Base-by-base conservation (phyloP, 805 yeast genomes). In the Ogataea trehalophila region DNA sequence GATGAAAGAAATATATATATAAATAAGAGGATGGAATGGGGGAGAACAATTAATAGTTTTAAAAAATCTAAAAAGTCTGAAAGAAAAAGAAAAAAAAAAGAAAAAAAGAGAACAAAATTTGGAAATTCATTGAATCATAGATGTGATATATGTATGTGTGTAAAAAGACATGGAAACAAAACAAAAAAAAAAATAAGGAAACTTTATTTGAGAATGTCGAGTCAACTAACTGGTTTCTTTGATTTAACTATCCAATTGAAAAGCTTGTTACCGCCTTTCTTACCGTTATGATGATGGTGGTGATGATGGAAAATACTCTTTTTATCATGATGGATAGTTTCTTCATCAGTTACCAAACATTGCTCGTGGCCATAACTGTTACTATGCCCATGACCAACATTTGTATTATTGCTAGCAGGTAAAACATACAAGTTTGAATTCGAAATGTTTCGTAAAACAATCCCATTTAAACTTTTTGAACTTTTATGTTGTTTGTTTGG, bases 171-270 rank as follows among this genome's bases (percentile, higher is more conserved):
- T 11, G 31, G 9, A 26, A 9, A 26, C 31, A 11, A 26, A 26
- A 26, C 9, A 11, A 26, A 3, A 26, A 26, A 26, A 9, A 26
- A 26, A 2, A 5, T 9, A 26, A 26, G 6, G 31, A 26, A 26
- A 26, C 9, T 26, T 3, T 9, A 26, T 9, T 26, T 26, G 31
- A 9, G 31, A 26, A 26, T 6, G 14, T 48, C 43, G 43, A 31
- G 14, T 48, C 43, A 45, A 31, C 33, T 39, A 18, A 47, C 50
- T 17, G 45, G 20, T 34, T 49, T 52, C 33, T 50, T 50, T 35
- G 56, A 41, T 36, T 47, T 55, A 18, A 46, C 44, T 45, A 55
- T 51, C 59, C 59, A 55, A 37, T 48, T 44, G 41, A 52, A 44
- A 1, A 55, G 41, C 37, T 44, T 44, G 20, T 37, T 33, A 17